phyloP scores from a whole-genome alignment of 208 protist genomes.

The Acanthamoeba royreba region DNA sequence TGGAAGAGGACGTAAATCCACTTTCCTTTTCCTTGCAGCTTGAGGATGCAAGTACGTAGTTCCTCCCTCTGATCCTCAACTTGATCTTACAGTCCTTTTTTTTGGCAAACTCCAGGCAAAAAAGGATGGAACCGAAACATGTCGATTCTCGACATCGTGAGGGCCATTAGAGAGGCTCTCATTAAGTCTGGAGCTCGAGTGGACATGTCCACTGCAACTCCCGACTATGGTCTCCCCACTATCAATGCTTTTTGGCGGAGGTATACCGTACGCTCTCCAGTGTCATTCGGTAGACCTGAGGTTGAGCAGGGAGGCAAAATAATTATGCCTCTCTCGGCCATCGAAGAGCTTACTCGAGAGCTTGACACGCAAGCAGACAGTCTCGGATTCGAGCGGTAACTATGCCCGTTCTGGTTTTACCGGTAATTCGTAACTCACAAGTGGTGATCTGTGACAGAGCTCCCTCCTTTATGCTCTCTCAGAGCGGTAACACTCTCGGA shows the following conservation, averaged over 20 bases:
- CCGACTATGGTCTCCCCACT: constrained; percentile 4
- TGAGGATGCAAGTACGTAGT: background rate
- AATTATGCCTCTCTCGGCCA: background rate
- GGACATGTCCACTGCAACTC: constrained; percentile 9
- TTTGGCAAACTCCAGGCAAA: background rate
- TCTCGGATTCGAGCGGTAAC: background rate
- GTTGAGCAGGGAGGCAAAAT: constrained; percentile 36
- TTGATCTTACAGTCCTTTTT: background rate
- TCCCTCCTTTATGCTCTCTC: background rate
- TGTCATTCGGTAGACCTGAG: background rate
- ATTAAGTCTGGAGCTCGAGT: background rate
- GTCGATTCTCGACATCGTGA: constrained; percentile 11
- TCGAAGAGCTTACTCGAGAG: background rate
- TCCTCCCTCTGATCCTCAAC: background rate
- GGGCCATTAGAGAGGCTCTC: background rate
- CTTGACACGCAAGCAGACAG: background rate
- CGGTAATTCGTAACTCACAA: background rate
- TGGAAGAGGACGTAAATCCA: constrained; percentile 6
- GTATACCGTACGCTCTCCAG: background rate
- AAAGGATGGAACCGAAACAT: constrained; percentile 11
- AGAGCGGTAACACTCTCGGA: background rate
- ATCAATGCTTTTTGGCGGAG: constrained; percentile 20
- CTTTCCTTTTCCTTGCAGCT: constrained; percentile 28
- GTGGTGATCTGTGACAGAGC: background rate
- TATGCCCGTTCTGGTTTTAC: background rate